Percentiles rank a stretch among this genome's conserved stretches.
Conservation (phyloP, 768 basidiomycete genomes). For the Panus rudis region DNA sequence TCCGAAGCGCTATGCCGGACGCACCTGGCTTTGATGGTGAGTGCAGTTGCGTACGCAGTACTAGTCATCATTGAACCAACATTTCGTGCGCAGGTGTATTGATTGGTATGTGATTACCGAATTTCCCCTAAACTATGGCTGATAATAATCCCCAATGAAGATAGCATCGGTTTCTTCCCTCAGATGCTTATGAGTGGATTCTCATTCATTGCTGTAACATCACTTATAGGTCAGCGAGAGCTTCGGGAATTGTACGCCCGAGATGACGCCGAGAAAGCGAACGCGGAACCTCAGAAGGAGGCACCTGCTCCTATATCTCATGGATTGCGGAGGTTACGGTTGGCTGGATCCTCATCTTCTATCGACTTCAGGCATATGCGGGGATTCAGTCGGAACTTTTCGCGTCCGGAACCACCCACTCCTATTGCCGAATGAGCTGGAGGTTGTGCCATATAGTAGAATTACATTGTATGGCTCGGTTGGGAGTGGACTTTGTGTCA, state of each 20-base stretch:
- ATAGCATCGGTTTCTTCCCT: constrained; percentile 51
- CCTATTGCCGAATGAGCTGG: constrained; percentile 4
- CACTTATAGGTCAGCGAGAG: constrained; percentile 37
- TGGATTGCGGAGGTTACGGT: constrained; percentile 16
- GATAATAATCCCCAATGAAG: constrained; percentile 23
- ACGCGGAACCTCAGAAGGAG: constrained; percentile 7
- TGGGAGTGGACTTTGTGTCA: too few species aligned
- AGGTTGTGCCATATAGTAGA: neutral
- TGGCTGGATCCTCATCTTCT: constrained; percentile 19
- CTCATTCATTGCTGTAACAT: constrained; percentile 35
- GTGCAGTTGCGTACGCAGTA: neutral
- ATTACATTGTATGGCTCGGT: too few species aligned
- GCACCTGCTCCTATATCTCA: constrained; percentile 14
- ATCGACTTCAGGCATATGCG: constrained; percentile 19
- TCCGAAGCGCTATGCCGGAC: constrained; percentile 51
- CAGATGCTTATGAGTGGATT: constrained; percentile 45
- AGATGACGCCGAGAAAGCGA: constrained; percentile 1
- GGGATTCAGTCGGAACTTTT: constrained; percentile 5
- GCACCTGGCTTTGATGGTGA: constrained; percentile 43
- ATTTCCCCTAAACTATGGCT: neutral
- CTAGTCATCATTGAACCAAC: constrained; percentile 7
- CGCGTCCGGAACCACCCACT: constrained; percentile 1
- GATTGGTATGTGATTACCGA: constrained; percentile 30
- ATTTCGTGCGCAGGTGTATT: constrained; percentile 45
- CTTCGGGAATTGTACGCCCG: constrained; percentile 8